Percentiles rank a stretch among this genome's conserved stretches.
Conservation (phyloP, 805 yeast genomes). For the Wickerhamomyces bisporus region DNA sequence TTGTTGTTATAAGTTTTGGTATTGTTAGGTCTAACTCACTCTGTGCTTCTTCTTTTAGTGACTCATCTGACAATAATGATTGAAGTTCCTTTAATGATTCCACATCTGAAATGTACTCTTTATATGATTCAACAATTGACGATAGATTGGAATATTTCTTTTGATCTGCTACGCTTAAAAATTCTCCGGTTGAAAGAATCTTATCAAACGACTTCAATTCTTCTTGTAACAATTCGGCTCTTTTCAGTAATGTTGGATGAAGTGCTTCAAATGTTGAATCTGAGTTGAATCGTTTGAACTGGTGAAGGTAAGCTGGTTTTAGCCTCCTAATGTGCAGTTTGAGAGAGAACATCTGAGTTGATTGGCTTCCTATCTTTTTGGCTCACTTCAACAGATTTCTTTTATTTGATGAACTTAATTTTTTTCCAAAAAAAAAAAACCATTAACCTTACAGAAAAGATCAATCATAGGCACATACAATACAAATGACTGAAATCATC, state of each 20-base stretch:
- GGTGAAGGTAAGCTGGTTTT: too few species aligned
- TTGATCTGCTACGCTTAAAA: conserved; percentile 30
- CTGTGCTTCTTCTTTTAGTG: conserved; percentile 54
- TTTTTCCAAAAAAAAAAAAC: too few species aligned
- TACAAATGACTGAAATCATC: background rate
- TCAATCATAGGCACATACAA: too few species aligned
- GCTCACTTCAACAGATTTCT: background rate
- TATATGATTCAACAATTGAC: conserved; percentile 36
- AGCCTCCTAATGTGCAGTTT: background rate
- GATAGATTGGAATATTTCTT: conserved; percentile 43
- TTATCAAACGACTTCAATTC: conserved; percentile 40
- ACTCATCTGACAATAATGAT: conserved; percentile 40
- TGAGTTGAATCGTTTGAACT: conserved; percentile 10
- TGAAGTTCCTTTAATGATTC: conserved; percentile 34
- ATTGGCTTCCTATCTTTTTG: too few species aligned
- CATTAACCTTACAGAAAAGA: too few species aligned
- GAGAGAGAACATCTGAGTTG: too few species aligned
- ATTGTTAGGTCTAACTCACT: conserved; percentile 45
- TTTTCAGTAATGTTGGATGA: conserved; percentile 47
- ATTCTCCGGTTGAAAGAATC: conserved; percentile 32
- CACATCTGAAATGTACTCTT: conserved; percentile 30
- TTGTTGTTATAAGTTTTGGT: conserved; percentile 40
- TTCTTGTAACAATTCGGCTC: conserved; percentile 37
- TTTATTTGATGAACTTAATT: too few species aligned
- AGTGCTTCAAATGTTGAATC: conserved; percentile 24